These are phyloP conservation scores for Lolium perenne DNA, from an alignment of 176 grass and related monocot genomes.

Conservation along the genomic window DNA sequence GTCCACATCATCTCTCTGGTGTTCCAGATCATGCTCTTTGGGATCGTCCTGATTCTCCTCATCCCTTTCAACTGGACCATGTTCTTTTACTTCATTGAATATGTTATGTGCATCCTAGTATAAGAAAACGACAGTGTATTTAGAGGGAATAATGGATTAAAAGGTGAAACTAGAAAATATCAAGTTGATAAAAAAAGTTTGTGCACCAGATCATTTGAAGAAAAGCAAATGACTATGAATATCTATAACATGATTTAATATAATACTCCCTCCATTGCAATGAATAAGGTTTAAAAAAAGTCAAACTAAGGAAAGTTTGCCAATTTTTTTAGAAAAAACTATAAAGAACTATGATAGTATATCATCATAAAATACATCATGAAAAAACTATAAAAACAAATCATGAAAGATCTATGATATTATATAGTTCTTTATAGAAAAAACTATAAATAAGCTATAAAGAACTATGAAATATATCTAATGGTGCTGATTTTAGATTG, in stretches of 20 bases:
- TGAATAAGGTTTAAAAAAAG: too few relatives aligned
- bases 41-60: background rate
- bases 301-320: too few relatives aligned
- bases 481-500: too few relatives aligned
- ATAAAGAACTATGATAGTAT: too few relatives aligned
- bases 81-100: background rate
- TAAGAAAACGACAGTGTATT: background rate
- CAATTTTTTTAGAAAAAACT: too few relatives aligned
- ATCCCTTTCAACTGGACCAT: background rate
- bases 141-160: background rate
- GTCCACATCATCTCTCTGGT: background rate
- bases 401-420: too few relatives aligned
- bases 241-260: background rate
- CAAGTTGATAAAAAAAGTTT: background rate
- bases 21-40: background rate
- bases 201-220: background rate
- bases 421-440: too few relatives aligned
- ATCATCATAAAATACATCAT: too few relatives aligned
- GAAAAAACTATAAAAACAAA: too few relatives aligned
- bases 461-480: too few relatives aligned
- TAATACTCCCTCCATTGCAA: too few relatives aligned
- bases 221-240: background rate
- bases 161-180: background rate
- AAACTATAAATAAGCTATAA: too few relatives aligned
- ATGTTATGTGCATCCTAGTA: background rate